phyloP scores from a whole-genome alignment of 2,329 filamentous ascomycete species.

The Oidium heveae region DNA sequence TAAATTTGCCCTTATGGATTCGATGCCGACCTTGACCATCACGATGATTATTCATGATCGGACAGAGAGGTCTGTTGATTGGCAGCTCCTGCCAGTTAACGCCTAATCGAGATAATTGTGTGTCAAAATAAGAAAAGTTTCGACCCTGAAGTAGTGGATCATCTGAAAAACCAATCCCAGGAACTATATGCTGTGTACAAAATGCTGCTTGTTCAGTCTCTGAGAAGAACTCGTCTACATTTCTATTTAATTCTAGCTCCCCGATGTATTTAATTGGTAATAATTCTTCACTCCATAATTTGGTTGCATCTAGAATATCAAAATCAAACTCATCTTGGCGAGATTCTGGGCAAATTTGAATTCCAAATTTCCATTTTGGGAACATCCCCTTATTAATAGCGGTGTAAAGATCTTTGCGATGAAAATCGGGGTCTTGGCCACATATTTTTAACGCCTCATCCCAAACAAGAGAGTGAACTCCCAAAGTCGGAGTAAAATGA shows the following conservation, averaged over 20 bases:
- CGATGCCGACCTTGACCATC: constrained; percentile 50
- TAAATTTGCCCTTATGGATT: constrained; percentile 47
- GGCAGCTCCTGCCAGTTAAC: constrained; percentile 55
- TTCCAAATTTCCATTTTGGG: constrained; percentile 59
- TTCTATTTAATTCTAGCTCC: constrained; percentile 54
- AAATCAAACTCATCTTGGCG: constrained; percentile 60
- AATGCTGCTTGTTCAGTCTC: constrained; percentile 68
- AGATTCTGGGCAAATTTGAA: constrained; percentile 51
- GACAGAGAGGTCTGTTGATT: constrained; percentile 51
- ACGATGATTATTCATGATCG: constrained; percentile 51
- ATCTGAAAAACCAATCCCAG: constrained; percentile 52
- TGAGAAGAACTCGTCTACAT: constrained; percentile 59
- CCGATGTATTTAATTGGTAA: constrained; percentile 56
- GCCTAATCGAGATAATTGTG: constrained; percentile 44
- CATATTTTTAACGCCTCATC: constrained; percentile 54
- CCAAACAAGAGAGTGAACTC: constrained; percentile 47
- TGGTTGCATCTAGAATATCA: constrained; percentile 64
- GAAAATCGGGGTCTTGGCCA: constrained; percentile 58
- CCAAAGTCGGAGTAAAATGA: constrained; percentile 47
- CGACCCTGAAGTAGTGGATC: constrained; percentile 52
- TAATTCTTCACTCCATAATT: constrained; percentile 60
- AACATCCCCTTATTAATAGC: constrained; percentile 47
- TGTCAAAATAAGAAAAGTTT: constrained; percentile 43
- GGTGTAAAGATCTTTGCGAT: constrained; percentile 50
- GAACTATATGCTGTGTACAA: constrained; percentile 56